A percentile compares a stretch with the other conserved stretches of the same genome.
Conservation (phyloP, 2,329 filamentous ascomycete genomes). For the Diaporthe capsici region DNA sequence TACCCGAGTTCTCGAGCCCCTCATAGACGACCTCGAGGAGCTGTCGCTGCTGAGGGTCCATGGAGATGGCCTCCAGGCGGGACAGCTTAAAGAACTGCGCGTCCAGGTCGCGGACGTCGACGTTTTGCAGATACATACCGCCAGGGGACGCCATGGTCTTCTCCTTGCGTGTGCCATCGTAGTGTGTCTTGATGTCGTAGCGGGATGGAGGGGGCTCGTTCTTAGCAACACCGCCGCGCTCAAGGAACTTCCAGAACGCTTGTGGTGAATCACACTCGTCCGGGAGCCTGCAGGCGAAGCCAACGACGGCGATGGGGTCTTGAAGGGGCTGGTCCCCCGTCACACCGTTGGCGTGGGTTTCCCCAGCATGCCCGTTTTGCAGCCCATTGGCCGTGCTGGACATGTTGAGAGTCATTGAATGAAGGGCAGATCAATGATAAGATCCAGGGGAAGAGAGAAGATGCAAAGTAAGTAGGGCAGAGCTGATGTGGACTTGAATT, state of each 20-base stretch:
- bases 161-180: slow-evolving; percentile 43
- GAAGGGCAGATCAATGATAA: background rate
- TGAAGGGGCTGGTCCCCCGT: background rate
- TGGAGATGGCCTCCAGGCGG: slow-evolving; percentile 55
- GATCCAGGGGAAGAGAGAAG: background rate
- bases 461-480: background rate
- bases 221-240: background rate
- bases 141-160: slow-evolving; percentile 42
- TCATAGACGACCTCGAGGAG: slow-evolving; percentile 59
- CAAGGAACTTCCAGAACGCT: slow-evolving; percentile 39
- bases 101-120: slow-evolving; percentile 54
- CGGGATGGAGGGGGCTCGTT: slow-evolving; percentile 44
- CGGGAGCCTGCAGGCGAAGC: slow-evolving; percentile 36
- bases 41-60: slow-evolving; percentile 60
- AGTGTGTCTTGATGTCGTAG: slow-evolving; percentile 46
- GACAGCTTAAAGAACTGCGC: slow-evolving; percentile 58
- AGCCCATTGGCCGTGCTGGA: background rate
- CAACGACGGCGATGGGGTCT: slow-evolving; percentile 15
- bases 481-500: background rate
- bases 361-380: background rate
- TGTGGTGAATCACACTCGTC: slow-evolving; percentile 17
- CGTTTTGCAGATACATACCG: slow-evolving; percentile 50
- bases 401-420: background rate
- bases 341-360: background rate
- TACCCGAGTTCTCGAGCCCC: slow-evolving; percentile 55